A percentile compares a stretch with the other conserved stretches of the same genome.
These are phyloP conservation scores for Thalia dealbata DNA, from an alignment of 176 grass and related monocot species.

Conservation along the genomic window DNA sequence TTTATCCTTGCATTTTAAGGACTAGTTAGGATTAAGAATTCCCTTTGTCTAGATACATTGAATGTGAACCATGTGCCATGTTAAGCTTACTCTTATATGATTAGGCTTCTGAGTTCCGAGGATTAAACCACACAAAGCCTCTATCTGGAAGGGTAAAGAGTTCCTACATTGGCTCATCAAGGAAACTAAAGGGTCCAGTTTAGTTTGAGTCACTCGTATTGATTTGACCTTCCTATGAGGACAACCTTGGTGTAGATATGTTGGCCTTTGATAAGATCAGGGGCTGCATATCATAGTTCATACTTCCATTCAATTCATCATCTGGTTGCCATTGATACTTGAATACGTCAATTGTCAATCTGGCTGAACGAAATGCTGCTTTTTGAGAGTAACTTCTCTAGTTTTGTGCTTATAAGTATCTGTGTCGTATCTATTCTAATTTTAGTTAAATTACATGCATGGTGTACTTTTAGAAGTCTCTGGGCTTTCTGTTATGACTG, in stretches of 20 bases:
- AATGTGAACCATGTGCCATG: too few relatives aligned
- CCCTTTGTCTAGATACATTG: too few relatives aligned
- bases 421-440: neutral
- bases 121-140: too few relatives aligned
- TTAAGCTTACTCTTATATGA: too few relatives aligned
- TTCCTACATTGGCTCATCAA: too few relatives aligned
- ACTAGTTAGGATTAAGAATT: too few relatives aligned
- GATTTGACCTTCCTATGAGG: neutral
- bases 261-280: neutral
- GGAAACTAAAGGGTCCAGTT: too few relatives aligned
- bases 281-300: neutral
- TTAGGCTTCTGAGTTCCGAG: too few relatives aligned
- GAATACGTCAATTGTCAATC: neutral
- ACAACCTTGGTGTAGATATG: neutral
- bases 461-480: neutral
- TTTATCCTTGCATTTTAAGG: too few relatives aligned
- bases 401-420: neutral
- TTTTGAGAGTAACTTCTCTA: neutral
- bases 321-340: neutral
- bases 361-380: neutral
- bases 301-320: neutral
- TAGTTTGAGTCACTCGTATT: too few relatives aligned
- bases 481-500: conserved; percentile 18
- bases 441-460: neutral
- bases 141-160: too few relatives aligned